Conservation (phyloP, 139 green algal genomes). For the Coccomyxa sp. region DNA sequence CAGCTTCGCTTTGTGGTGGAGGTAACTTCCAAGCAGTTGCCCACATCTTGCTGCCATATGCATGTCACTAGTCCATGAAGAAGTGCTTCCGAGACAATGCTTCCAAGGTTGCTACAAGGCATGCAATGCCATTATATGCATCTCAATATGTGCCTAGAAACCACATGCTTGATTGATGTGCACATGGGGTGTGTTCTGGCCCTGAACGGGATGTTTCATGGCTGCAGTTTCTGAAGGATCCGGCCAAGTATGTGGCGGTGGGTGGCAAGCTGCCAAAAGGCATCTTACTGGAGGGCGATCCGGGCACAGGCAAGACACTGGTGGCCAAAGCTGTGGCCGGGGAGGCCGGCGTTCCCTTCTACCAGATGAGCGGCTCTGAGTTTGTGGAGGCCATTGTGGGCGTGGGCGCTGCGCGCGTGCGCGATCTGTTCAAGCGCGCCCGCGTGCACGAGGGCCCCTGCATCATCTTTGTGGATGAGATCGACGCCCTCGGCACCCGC, state of each 20-base stretch:
- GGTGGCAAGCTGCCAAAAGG: constrained; percentile 90
- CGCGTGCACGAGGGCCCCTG: constrained; percentile 74
- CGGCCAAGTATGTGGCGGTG: constrained; percentile 64
- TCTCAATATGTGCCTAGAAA: too few relatives aligned
- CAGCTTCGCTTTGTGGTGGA: constrained; percentile 80
- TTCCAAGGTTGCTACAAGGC: too few relatives aligned
- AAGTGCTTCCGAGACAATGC: constrained; percentile 1
- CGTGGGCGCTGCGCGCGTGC: constrained; percentile 89
- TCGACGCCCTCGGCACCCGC: constrained; percentile 90
- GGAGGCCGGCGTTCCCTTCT: constrained; percentile 86
- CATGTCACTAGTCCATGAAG: too few relatives aligned
- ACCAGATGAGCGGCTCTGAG: constrained; percentile 90
- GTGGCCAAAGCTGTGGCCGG: constrained; percentile 92
- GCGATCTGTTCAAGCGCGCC: constrained; percentile 94
- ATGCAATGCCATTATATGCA: too few relatives aligned
- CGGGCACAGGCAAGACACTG: constrained; percentile 50
- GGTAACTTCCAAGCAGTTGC: constrained; percentile 17
- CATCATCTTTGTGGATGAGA: constrained; percentile 99
- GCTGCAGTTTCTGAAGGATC: constrained; percentile 83
- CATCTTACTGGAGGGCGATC: constrained; percentile 90
- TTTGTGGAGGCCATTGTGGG: constrained; percentile 98
- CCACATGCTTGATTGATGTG: too few relatives aligned
- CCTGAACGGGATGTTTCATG: neutral
- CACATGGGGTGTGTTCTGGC: too few relatives aligned
- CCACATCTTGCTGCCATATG: neutral